Base-by-base conservation (phyloP, 495 filamentous ascomycete genomes). In the Tuber borchii region DNA sequence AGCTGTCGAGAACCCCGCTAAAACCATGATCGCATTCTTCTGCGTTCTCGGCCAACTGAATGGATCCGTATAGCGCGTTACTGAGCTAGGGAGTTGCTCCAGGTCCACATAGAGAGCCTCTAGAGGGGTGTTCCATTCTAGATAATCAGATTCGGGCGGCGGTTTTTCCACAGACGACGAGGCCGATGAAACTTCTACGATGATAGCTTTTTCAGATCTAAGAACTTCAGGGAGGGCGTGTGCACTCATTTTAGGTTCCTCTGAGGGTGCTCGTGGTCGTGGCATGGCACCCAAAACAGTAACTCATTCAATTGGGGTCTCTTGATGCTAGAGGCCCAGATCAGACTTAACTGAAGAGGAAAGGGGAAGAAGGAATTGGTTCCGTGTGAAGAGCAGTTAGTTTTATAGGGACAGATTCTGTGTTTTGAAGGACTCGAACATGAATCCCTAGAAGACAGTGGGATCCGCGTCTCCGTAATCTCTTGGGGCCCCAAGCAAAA, bases 1-100 rank as follows among this genome's bases (percentile, higher is more conserved):
- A 12, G 88, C 88, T 0, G 94, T 97, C 2, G 92, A 91, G 34
- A 87, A 82, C 82, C 91, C 95, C 2, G 91, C 91, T 46, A 97
- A 87, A 82, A 85, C 87, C n/a, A 93, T 89, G 81, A 91, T 90
- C 82, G 92, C 83, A 17, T 85, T 87, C 80, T 97, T 97, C 69
- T 90, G 88, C 42, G 84, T 85, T 78, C 83, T 77, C 0, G 91
- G 88, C 94, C 94, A 97, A 22, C 87, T 86, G 80, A 93, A 91
- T 0, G 94, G 94, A n/a, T 82, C 76, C 10, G 71, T 82, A 43
- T 74, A 70, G 31, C 72, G 71, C 20, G 72, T 76, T 26, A 81
- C 70, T 72, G 68, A 72, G 16, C 34, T 44, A 19, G 79, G 80
- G 44, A 81, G 80, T 51, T 71, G 73, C 19, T 76, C 76, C n/a